Conservation (phyloP, 352 stramenopile species). For the Peronospora farinosa region DNA sequence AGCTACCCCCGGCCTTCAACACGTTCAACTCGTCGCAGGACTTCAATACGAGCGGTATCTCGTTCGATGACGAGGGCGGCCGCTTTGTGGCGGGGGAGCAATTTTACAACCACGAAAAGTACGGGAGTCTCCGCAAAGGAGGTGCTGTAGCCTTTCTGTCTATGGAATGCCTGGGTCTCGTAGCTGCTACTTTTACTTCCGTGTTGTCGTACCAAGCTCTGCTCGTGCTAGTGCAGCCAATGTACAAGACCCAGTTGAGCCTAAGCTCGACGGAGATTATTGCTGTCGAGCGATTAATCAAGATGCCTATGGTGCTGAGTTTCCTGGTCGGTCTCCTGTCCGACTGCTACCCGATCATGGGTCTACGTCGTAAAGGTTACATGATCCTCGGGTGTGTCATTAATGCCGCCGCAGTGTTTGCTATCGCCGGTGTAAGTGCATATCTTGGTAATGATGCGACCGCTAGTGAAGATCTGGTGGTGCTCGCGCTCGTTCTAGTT, state of each 20-base stretch:
- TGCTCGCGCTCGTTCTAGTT: constrained; percentile 38
- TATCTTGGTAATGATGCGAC: constrained; percentile 25
- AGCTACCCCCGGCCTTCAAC: constrained; percentile 30
- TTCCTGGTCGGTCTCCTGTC: constrained; percentile 86
- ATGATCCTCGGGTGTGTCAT: constrained; percentile 80
- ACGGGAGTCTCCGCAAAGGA: constrained; percentile 59
- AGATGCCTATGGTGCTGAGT: constrained; percentile 85
- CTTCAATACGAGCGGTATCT: constrained; percentile 26
- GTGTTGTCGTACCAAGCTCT: constrained; percentile 63
- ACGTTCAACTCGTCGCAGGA: constrained; percentile 36
- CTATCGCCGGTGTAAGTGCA: constrained; percentile 48
- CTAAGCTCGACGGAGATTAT: constrained; percentile 37
- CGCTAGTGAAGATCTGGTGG: constrained; percentile 29
- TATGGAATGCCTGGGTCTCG: constrained; percentile 54
- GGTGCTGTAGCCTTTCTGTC: constrained; percentile 50
- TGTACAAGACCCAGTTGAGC: constrained; percentile 51
- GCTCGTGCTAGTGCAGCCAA: constrained; percentile 39
- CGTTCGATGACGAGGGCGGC: constrained; percentile 29
- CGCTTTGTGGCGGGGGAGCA: constrained; percentile 63
- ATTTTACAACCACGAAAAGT: constrained; percentile 72
- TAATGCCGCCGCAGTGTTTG: constrained; percentile 52
- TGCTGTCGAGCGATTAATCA: constrained; percentile 51
- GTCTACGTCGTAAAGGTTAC: constrained; percentile 86
- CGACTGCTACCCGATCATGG: constrained; percentile 88
- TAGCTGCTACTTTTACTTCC: constrained; percentile 59